Conservation (phyloP, 768 basidiomycete genomes). For the Boletus rex-veris region DNA sequence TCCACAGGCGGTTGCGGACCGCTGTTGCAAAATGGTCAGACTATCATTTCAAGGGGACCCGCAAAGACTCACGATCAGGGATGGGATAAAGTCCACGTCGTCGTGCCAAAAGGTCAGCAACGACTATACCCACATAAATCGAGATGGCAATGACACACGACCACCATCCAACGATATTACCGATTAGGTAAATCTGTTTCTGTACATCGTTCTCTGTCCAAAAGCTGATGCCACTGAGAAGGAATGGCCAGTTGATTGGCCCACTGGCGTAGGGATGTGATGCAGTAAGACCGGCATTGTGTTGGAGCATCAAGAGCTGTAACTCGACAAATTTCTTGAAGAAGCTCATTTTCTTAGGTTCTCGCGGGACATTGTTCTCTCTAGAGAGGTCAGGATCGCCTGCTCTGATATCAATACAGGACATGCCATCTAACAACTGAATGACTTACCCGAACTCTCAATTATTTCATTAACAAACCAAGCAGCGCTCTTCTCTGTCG, state of each 20-base stretch:
- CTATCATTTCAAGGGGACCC: neutral
- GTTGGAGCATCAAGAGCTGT: slow-evolving; percentile 93
- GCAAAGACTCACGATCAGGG: slow-evolving; percentile 66
- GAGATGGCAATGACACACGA: slow-evolving; percentile 81
- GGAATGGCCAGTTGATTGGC: slow-evolving; percentile 99
- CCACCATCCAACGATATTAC: slow-evolving; percentile 96
- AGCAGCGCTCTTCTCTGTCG: slow-evolving; percentile 72
- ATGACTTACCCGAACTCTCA: slow-evolving; percentile 59
- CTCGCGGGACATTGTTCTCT: slow-evolving; percentile 50
- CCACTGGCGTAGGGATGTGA: slow-evolving; percentile 94
- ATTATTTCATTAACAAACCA: slow-evolving; percentile 91
- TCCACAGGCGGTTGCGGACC: slow-evolving; percentile 90
- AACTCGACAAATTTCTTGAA: slow-evolving; percentile 93
- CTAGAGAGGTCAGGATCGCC: slow-evolving; percentile 51
- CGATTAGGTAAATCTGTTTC: slow-evolving; percentile 95
- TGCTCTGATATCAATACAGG: slow-evolving; percentile 37
- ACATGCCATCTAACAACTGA: neutral
- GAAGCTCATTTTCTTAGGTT: slow-evolving; percentile 83
- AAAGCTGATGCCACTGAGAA: slow-evolving; percentile 94
- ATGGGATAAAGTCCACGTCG: slow-evolving; percentile 83
- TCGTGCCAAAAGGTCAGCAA: slow-evolving; percentile 86
- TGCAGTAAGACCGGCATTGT: slow-evolving; percentile 98
- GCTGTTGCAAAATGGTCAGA: slow-evolving; percentile 44
- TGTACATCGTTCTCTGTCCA: slow-evolving; percentile 87
- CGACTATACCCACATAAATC: slow-evolving; percentile 85